Conservation (phyloP, 768 basidiomycete species). For the Myochromella boudieri region DNA sequence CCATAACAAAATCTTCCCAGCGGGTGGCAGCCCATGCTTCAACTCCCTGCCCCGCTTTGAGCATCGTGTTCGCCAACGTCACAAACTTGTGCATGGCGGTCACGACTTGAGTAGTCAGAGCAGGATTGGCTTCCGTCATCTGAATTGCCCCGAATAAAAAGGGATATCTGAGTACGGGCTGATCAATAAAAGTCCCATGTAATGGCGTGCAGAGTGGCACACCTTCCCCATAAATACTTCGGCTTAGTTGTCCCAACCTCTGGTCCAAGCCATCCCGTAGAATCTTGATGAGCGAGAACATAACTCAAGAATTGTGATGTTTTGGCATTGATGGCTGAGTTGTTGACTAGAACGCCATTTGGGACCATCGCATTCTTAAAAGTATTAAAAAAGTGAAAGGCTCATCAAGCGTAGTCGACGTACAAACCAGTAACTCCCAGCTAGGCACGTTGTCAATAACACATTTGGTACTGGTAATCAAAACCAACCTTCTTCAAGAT, state of each 20-base stretch:
- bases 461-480: not conserved
- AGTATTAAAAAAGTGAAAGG: not conserved
- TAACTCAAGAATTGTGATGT: constrained; percentile 49
- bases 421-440: constrained; percentile 62
- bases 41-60: constrained; percentile 50
- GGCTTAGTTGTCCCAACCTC: constrained; percentile 54
- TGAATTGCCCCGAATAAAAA: constrained; percentile 61
- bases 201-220: not conserved
- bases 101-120: constrained; percentile 44
- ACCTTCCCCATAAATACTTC: constrained; percentile 55
- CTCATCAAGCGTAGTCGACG: constrained; percentile 18
- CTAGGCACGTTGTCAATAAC: constrained; percentile 22
- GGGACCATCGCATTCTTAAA: constrained; percentile 53
- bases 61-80: constrained; percentile 51
- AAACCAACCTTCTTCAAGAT: constrained; percentile 39
- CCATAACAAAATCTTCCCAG: constrained; percentile 60
- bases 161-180: constrained; percentile 40
- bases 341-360: constrained; percentile 46
- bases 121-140: constrained; percentile 48
- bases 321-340: constrained; percentile 43
- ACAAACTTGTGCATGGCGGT: constrained; percentile 54
- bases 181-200: not conserved
- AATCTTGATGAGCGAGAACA: constrained; percentile 50
- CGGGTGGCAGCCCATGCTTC: constrained; percentile 54
- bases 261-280: constrained; percentile 56